Conservation (phyloP, 208 protist species). For the Trichomonas tenax region DNA sequence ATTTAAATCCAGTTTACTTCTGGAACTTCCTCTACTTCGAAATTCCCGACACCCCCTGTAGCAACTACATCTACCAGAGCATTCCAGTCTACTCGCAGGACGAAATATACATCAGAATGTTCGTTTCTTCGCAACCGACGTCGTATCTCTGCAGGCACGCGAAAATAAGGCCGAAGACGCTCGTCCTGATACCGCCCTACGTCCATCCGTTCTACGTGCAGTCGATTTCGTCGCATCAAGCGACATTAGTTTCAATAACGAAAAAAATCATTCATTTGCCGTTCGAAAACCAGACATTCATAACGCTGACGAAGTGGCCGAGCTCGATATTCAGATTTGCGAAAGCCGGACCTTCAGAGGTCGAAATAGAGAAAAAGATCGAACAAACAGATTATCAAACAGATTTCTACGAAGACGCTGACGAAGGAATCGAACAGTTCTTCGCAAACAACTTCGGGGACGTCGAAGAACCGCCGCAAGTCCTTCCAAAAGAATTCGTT, state of each 20-base stretch:
- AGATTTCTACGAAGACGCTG: not conserved
- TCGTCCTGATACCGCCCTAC: not conserved
- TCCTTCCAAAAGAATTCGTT: not conserved
- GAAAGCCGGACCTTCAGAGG: not conserved
- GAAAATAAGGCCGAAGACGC: not conserved
- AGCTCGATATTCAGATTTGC: not conserved
- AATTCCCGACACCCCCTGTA: not conserved
- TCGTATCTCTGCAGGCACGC: not conserved
- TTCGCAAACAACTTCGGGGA: not conserved
- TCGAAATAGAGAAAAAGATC: not conserved
- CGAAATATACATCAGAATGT: not conserved
- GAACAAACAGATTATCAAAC: not conserved
- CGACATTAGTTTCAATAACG: not conserved
- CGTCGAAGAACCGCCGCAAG: not conserved
- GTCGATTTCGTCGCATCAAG: not conserved
- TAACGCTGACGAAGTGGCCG: not conserved
- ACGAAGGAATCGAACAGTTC: not conserved
- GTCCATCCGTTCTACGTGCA: not conserved
- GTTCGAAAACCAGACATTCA: not conserved
- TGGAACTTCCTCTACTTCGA: not conserved
- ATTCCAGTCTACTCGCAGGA: not conserved
- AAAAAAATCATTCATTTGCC: not conserved
- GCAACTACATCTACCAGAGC: not conserved
- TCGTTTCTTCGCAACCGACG: not conserved
- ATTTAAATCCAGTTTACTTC: not conserved